A percentile compares a stretch with the other conserved stretches of the same genome.
phyloP scores from a whole-genome alignment of 2,329 filamentous ascomycete species.

The Sphaerulina populicola region DNA sequence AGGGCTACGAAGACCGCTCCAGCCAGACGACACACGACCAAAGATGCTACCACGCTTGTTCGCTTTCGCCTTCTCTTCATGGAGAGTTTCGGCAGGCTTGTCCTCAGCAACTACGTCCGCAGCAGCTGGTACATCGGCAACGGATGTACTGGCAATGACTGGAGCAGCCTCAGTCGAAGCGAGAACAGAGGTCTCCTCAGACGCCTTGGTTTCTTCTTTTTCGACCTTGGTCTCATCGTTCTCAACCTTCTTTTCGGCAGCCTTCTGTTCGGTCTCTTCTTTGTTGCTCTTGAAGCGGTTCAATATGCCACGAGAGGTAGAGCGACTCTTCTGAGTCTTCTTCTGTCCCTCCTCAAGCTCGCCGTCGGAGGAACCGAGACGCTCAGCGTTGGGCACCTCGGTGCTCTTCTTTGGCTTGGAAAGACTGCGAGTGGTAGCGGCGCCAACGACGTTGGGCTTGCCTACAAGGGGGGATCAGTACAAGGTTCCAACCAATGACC shows the following conservation, averaged over 20 bases:
- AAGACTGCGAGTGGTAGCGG: conserved; percentile 31
- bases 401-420: conserved; percentile 42
- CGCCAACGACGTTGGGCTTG: conserved; percentile 31
- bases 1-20: conserved; percentile 50
- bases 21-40: conserved; percentile 50
- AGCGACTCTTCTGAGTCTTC: conserved; percentile 52
- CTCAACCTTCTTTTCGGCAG: conserved; percentile 40
- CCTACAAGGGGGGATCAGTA: conserved; percentile 18
- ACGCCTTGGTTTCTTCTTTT: conserved; percentile 34
- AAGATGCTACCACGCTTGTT: conserved; percentile 83
- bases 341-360: conserved; percentile 36
- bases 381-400: conserved; percentile 37
- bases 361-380: conserved; percentile 38
- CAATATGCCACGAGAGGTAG: conserved; percentile 51
- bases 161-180: conserved; percentile 27
- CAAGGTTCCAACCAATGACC: conserved; percentile 29
- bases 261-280: conserved; percentile 42
- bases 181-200: conserved; percentile 33
- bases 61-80: conserved; percentile 50
- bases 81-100: conserved; percentile 35
- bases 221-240: conserved; percentile 36
- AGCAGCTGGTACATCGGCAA: conserved; percentile 33
- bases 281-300: conserved; percentile 54
- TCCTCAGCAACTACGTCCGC: conserved; percentile 37
- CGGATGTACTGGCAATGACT: conserved; percentile 15